These are phyloP conservation scores for Collybia sordida DNA, from an alignment of 768 basidiomycete species.

Conservation along the genomic window DNA sequence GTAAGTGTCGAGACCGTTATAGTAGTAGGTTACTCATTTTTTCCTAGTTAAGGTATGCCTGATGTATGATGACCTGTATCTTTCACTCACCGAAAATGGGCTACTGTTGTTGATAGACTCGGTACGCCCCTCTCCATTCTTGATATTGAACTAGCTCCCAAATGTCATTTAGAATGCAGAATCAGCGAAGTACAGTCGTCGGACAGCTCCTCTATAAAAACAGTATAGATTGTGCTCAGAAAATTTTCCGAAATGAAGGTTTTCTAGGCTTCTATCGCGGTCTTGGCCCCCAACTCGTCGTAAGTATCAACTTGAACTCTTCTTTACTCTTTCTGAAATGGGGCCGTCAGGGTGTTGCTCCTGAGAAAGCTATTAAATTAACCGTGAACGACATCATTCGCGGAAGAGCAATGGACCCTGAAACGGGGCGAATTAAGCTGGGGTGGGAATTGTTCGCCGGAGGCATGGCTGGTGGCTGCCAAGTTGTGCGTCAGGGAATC, in stretches of 20 bases:
- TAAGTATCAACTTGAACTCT: slow-evolving; percentile 28
- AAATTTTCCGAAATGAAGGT: slow-evolving; percentile 95
- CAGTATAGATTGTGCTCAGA: slow-evolving; percentile 89
- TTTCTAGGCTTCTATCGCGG: slow-evolving; percentile 96
- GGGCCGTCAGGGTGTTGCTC: slow-evolving; percentile 76
- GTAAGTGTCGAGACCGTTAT: slow-evolving; percentile 40
- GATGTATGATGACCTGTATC: neutral
- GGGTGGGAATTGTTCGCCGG: slow-evolving; percentile 91
- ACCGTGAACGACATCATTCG: slow-evolving; percentile 95
- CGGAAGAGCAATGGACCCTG: slow-evolving; percentile 82
- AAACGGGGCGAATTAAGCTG: slow-evolving; percentile 92
- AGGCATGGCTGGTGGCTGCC: slow-evolving; percentile 91
- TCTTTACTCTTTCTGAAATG: slow-evolving; percentile 1
- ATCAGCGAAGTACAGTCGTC: slow-evolving; percentile 94
- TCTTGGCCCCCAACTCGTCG: slow-evolving; percentile 91
- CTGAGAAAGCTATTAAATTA: slow-evolving; percentile 97
- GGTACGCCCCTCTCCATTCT: slow-evolving; percentile 35
- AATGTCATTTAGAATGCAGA: slow-evolving; percentile 74
- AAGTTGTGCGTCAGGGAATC: slow-evolving; percentile 75
- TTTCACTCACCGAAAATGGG: neutral
- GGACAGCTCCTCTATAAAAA: slow-evolving; percentile 98
- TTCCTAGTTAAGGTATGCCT: slow-evolving; percentile 67
- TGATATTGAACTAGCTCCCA: neutral
- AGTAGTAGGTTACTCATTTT: slow-evolving; percentile 8
- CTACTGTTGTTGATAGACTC: slow-evolving; percentile 41